Conservation (phyloP, 1,139 yeast species). For the Geotrichum europaeum region DNA sequence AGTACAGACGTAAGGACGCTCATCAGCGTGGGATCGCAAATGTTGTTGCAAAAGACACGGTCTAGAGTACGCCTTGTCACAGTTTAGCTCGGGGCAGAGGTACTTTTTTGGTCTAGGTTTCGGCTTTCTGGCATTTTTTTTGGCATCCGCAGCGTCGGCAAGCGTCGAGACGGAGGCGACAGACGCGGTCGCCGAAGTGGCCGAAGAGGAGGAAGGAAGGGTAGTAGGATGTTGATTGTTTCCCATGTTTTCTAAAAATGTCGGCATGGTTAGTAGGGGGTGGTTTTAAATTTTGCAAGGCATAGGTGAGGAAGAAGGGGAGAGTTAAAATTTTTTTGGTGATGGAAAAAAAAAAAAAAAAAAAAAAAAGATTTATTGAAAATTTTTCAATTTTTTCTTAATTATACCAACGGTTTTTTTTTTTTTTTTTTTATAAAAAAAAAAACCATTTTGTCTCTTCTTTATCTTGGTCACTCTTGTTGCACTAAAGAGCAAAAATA, state of each 20-base stretch:
- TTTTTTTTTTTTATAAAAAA: neutral
- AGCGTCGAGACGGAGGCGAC: neutral
- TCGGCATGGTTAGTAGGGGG: constrained; percentile 4
- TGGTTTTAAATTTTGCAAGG: neutral
- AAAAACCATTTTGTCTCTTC: neutral
- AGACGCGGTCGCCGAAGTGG: neutral
- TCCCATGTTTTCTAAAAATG: constrained; percentile 7
- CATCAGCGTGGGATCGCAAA: constrained; percentile 65
- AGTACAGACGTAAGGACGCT: constrained; percentile 67
- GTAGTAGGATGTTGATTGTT: constrained; percentile 1
- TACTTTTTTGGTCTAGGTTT: constrained; percentile 50
- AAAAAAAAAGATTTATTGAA: neutral
- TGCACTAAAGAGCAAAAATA: neutral
- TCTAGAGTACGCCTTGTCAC: constrained; percentile 69
- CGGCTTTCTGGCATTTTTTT: constrained; percentile 12
- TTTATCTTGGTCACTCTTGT: neutral
- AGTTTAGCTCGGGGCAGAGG: constrained; percentile 55
- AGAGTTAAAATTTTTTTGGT: neutral
- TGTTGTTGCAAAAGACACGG: constrained; percentile 83
- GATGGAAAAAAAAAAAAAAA: constrained; percentile 5
- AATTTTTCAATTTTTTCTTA: constrained; percentile 12
- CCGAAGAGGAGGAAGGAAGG: constrained; percentile 1
- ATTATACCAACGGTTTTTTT: constrained; percentile 8
- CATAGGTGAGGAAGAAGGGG: neutral
- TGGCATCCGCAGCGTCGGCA: neutral